phyloP scores from a whole-genome alignment of 2,329 filamentous ascomycete genomes.

The Trichoderma breve region DNA sequence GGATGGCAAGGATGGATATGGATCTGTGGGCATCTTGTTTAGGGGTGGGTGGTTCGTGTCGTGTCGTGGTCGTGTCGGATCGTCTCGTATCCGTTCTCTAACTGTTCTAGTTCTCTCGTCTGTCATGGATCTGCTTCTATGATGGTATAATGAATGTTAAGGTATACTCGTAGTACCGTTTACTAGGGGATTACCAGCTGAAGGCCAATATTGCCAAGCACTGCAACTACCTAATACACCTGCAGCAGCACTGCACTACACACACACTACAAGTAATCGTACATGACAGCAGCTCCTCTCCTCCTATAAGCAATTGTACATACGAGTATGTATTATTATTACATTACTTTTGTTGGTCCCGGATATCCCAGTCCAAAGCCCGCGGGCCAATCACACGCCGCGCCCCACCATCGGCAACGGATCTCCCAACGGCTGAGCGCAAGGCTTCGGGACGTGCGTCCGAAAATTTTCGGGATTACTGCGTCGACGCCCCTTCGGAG shows the following conservation, averaged over 20 bases:
- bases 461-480: slow-evolving; percentile 13
- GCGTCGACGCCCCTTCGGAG: neutral
- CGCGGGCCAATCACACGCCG: slow-evolving; percentile 6
- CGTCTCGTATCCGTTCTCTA: neutral
- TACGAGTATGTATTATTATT: neutral
- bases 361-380: neutral
- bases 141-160: neutral
- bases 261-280: neutral
- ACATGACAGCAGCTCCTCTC: neutral
- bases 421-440: slow-evolving; percentile 15
- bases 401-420: slow-evolving; percentile 12
- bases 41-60: neutral
- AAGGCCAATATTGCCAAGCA: too few relatives aligned
- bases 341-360: neutral
- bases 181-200: too few relatives aligned
- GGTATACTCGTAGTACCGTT: too few relatives aligned
- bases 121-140: neutral
- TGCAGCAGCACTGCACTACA: too few relatives aligned
- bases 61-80: neutral
- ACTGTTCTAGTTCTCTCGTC: neutral
- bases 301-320: neutral
- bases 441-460: slow-evolving; percentile 14
- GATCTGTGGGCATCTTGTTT: neutral
- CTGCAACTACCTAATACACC: too few relatives aligned
- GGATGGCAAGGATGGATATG: neutral